These are phyloP conservation scores for Chrysosporium keratinophilum DNA, from an alignment of 2,329 filamentous ascomycete species.

Conservation along the genomic window DNA sequence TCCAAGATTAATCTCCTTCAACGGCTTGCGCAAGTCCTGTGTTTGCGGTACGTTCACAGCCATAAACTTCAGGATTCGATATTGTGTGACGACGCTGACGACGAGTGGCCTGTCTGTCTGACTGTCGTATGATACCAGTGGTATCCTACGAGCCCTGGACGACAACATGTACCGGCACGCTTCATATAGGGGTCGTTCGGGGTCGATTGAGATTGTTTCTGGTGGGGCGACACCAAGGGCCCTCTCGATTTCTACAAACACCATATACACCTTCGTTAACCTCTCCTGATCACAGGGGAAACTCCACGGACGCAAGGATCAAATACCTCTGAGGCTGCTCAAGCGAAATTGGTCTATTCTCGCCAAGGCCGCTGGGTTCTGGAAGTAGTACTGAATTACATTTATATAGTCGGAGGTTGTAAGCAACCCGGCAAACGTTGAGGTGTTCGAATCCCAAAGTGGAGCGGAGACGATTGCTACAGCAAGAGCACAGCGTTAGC, in stretches of 20 bases:
- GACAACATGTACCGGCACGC: slow-evolving; percentile 89
- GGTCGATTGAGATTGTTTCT: slow-evolving; percentile 93
- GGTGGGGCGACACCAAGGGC: slow-evolving; percentile 83
- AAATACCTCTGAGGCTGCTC: slow-evolving; percentile 73
- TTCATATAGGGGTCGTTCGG: slow-evolving; percentile 82
- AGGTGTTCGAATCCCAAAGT: slow-evolving; percentile 88
- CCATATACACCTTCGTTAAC: slow-evolving; percentile 10
- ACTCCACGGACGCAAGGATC: background rate
- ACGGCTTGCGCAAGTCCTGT: slow-evolving; percentile 73
- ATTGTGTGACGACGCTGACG: slow-evolving; percentile 94
- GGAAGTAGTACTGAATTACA: slow-evolving; percentile 97
- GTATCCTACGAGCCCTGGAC: slow-evolving; percentile 85
- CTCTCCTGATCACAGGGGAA: slow-evolving; percentile 10
- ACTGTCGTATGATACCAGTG: slow-evolving; percentile 84
- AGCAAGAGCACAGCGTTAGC: slow-evolving; percentile 16
- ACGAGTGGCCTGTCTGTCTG: slow-evolving; percentile 89
- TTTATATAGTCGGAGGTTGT: slow-evolving; percentile 98
- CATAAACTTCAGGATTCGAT: slow-evolving; percentile 96
- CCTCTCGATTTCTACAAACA: slow-evolving; percentile 71
- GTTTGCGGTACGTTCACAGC: slow-evolving; percentile 90
- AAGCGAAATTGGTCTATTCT: slow-evolving; percentile 90
- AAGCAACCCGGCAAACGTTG: slow-evolving; percentile 84
- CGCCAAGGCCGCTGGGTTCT: slow-evolving; percentile 80
- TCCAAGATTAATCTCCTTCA: slow-evolving; percentile 74
- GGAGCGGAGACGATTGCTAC: slow-evolving; percentile 93